Conservation (phyloP, 495 filamentous ascomycete genomes). For the Stereocaulon alpinum region DNA sequence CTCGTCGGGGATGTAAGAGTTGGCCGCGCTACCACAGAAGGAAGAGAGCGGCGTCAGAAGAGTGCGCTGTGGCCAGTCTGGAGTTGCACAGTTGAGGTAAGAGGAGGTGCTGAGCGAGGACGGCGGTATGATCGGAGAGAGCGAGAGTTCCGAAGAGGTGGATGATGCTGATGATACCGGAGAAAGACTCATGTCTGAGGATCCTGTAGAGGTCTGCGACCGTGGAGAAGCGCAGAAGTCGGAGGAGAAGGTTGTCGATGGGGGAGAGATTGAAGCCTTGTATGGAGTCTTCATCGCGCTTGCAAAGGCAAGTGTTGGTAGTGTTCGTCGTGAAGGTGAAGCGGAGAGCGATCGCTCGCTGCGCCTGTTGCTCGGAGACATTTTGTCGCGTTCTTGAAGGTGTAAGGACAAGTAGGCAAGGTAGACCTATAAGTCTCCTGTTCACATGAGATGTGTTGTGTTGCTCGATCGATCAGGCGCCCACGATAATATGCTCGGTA, state of each 20-base stretch:
- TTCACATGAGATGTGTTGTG: background rate
- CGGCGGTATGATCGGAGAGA: conserved; percentile 15
- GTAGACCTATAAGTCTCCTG: background rate
- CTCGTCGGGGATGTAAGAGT: conserved; percentile 23
- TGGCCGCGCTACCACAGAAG: conserved; percentile 13
- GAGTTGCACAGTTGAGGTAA: conserved; percentile 18
- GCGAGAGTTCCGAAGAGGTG: conserved; percentile 10
- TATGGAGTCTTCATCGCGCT: conserved; percentile 20
- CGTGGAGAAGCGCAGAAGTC: background rate
- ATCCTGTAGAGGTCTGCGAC: conserved; percentile 4
- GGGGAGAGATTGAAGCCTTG: conserved; percentile 22
- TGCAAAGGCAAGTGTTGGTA: conserved; percentile 19
- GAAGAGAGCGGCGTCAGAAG: conserved; percentile 18
- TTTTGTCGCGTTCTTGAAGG: conserved; percentile 7
- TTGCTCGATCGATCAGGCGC: background rate
- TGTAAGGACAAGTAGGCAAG: background rate
- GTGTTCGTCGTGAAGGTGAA: conserved; percentile 13
- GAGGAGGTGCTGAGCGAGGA: conserved; percentile 7
- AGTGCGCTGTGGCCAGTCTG: conserved; percentile 22
- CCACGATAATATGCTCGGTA: conserved; percentile 1
- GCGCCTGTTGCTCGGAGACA: conserved; percentile 9
- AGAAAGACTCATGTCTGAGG: conserved; percentile 1
- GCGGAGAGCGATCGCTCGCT: conserved; percentile 17
- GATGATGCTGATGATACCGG: conserved; percentile 12
- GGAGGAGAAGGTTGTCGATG: background rate